Evolutionary conservation across 768 basidiomycete species (phyloP).

Genomic region (Amanita rubescens): DNA sequence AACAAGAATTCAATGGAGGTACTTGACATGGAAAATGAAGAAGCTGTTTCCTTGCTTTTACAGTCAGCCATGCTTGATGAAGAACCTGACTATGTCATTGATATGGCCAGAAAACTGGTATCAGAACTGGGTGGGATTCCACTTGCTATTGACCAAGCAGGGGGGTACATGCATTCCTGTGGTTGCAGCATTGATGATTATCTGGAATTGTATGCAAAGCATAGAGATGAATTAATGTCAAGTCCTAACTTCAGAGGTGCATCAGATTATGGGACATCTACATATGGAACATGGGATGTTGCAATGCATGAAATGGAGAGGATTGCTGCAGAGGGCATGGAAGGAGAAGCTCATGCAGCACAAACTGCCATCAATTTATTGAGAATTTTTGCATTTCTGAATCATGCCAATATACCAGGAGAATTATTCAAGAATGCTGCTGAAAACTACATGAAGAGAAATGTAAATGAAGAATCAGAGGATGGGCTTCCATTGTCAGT

Average conservation of each 20-base stretch:
- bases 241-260: constrained; percentile 9
- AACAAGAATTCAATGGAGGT: constrained; percentile 4
- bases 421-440: constrained; percentile 11
- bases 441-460: background rate
- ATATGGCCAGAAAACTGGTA: background rate
- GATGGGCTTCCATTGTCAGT: background rate
- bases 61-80: constrained; percentile 6
- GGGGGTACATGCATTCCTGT: constrained; percentile 10
- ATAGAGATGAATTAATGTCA: constrained; percentile 6
- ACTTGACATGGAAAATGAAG: constrained; percentile 10
- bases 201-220: constrained; percentile 6
- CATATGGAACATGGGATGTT: constrained; percentile 16
- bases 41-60: constrained; percentile 11
- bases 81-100: background rate
- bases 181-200: constrained; percentile 11
- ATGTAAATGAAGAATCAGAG: background rate
- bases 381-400: constrained; percentile 12
- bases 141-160: constrained; percentile 15
- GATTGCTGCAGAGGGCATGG: background rate
- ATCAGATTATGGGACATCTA: constrained; percentile 11
- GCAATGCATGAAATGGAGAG: constrained; percentile 11
- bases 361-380: constrained; percentile 13
- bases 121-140: background rate
- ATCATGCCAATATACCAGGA: constrained; percentile 12
- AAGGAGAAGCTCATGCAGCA: too few species aligned